These are phyloP conservation scores for Suillus discolor DNA, from an alignment of 768 basidiomycete species.

Conservation along the genomic window DNA sequence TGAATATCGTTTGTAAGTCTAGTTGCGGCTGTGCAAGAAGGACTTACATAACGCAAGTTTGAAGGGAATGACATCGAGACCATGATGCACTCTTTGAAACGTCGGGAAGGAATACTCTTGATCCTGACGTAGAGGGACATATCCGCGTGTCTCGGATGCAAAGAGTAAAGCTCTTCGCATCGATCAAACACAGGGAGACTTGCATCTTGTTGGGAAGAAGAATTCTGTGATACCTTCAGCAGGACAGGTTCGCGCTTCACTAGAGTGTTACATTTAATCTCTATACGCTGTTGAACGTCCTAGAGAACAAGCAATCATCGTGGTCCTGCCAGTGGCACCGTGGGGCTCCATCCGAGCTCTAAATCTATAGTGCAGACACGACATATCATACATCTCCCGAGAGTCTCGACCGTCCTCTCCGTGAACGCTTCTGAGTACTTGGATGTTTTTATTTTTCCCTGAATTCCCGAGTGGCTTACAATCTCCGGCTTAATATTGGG, in stretches of 20 bases:
- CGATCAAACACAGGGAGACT: too few species aligned
- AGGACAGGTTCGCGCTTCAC: background rate
- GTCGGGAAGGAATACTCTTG: too few species aligned
- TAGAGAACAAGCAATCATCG: slow-evolving; percentile 68
- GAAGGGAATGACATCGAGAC: too few species aligned
- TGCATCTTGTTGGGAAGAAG: background rate
- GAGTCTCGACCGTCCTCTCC: background rate
- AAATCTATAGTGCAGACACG: background rate
- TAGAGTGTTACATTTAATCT: slow-evolving; percentile 32
- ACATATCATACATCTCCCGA: background rate
- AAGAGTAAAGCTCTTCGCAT: too few species aligned
- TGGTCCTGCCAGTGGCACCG: slow-evolving; percentile 46
- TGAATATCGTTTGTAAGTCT: too few species aligned
- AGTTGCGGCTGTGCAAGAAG: too few species aligned
- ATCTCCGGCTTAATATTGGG: background rate
- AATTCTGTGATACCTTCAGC: background rate
- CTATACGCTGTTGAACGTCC: slow-evolving; percentile 37
- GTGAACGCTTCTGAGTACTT: background rate
- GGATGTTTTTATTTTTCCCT: background rate
- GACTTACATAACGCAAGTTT: too few species aligned
- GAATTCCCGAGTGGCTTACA: background rate
- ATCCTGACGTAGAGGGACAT: too few species aligned
- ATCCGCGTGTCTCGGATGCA: too few species aligned
- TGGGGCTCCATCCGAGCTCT: background rate
- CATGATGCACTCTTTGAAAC: too few species aligned